phyloP scores from a whole-genome alignment of 2,329 filamentous ascomycete genomes.

The Rachicladosporium sp. region DNA sequence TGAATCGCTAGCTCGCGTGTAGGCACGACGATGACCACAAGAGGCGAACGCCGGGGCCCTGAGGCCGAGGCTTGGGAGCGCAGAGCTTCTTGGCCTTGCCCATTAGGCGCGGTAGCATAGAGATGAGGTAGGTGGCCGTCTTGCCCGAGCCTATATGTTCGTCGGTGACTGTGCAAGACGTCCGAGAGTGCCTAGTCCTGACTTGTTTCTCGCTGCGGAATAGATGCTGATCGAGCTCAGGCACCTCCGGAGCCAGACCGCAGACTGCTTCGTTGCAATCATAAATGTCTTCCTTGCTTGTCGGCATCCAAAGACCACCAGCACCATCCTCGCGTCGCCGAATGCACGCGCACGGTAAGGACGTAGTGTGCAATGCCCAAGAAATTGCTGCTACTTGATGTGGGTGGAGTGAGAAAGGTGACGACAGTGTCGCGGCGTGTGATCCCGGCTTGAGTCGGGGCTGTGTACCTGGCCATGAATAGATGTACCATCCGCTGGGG shows the following conservation, averaged over 20 bases:
- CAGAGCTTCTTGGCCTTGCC: conserved; percentile 85
- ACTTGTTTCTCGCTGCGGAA: conserved; percentile 67
- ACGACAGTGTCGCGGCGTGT: no score
- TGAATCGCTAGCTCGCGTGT: conserved; percentile 86
- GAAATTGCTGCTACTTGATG: no score
- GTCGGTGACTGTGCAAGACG: conserved; percentile 46
- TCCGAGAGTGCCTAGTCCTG: conserved; percentile 77
- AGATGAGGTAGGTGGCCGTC: conserved; percentile 83
- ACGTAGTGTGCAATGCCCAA: no score
- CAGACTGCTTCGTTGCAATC: no score
- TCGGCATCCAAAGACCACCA: no score
- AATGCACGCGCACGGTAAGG: no score
- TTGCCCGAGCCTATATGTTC: conserved; percentile 64
- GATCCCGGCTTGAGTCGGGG: no score
- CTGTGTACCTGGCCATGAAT: no score
- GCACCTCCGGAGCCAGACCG: conserved; percentile 55
- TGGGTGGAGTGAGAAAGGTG: no score
- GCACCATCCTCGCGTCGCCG: no score
- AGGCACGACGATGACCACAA: conserved; percentile 75
- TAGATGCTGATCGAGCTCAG: conserved; percentile 60
- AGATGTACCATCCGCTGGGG: no score
- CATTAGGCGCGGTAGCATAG: conserved; percentile 82
- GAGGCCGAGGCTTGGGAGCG: conserved; percentile 57
- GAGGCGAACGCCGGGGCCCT: conserved; percentile 43
- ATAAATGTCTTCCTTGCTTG: no score